Base-by-base conservation (phyloP, 495 filamentous ascomycete species). In the Lophiotrema nucula region DNA sequence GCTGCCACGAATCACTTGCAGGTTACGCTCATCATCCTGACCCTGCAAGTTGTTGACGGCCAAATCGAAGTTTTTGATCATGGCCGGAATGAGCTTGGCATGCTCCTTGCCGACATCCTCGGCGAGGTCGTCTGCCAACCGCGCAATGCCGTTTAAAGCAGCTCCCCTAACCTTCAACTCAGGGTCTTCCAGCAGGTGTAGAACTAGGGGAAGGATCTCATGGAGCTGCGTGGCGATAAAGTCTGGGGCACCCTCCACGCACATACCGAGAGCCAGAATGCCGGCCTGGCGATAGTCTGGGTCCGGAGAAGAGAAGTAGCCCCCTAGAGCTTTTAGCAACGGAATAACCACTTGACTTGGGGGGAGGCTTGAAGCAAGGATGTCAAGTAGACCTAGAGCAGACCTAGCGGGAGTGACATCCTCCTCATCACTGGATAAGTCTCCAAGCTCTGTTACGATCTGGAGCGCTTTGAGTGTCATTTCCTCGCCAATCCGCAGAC, bases 311-410 rank as follows among this genome's bases (percentile, higher is more conserved):
- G 78, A 83, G 69, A 91, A 86, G 68, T 93, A 97, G 50, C 82
- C 79, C 11, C 88, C 86, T 37, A 98, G 84, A 8, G 83, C 81
- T 50, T 95, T 85, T 27, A 98, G 83, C 15, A 98, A 79, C 4
- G 93, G 93, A 28, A 97, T 92, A 56, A 97, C 86, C 6, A 98
- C 92, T 73, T 96, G 92, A 64, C 88, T 91, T 0, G 93, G 93
- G 24, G 93, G 93, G 19, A 98, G 76, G 64, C 88, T 89, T 50
- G 81, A 84, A 43, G 91, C 84, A 60, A 97, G 84, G 70, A 91
- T 86, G 66, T 97, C 93, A 24, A 98, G 82, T 12, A 98, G 78
- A 42, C 86, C 84, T 27, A 98, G 79, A 26, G 93, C 91, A n/a
- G 88, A 87, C 26, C 90, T 77, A 21, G 89, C 83, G 21, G 95